Percentiles rank a stretch among this genome's conserved stretches.
These are phyloP conservation scores for Yarrowia porcina DNA, from an alignment of 805 yeast species.

Conservation along the genomic window DNA sequence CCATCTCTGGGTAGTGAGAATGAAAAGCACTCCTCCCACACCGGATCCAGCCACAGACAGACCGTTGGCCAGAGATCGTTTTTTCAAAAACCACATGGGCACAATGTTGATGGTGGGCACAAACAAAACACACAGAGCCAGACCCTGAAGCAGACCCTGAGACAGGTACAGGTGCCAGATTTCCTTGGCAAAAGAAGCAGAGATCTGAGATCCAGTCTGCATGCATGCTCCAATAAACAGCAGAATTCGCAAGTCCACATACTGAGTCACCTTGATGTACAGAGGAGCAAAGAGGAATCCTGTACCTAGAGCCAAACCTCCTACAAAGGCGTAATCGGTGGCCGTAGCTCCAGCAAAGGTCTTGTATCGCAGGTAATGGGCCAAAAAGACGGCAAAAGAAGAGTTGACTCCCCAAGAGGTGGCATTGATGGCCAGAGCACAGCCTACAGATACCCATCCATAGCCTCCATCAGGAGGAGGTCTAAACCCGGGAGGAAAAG, in stretches of 20 bases:
- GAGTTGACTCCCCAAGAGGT: conserved; percentile 26
- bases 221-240: conserved; percentile 9
- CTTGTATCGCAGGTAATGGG: conserved; percentile 20
- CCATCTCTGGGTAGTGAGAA: conserved; percentile 36
- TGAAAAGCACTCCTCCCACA: conserved; percentile 47
- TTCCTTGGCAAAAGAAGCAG: conserved; percentile 27
- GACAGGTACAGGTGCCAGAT: conserved; percentile 53
- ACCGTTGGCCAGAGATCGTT: conserved; percentile 49
- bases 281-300: conserved; percentile 24
- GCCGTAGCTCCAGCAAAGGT: conserved; percentile 15
- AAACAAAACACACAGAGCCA: conserved; percentile 47
- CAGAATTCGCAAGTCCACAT: conserved; percentile 8
- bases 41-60: conserved; percentile 50
- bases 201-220: conserved; percentile 17
- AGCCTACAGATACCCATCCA: conserved; percentile 25
- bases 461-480: conserved; percentile 27
- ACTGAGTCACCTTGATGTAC: conserved; percentile 12
- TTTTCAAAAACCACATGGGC: conserved; percentile 50
- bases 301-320: conserved; percentile 19
- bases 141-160: conserved; percentile 51
- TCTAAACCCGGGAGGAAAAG: conserved; percentile 23
- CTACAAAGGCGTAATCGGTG: conserved; percentile 22
- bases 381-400: conserved; percentile 23
- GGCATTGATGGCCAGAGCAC: conserved; percentile 21
- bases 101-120: conserved; percentile 46